Percentiles rank a stretch among this genome's conserved stretches.
Conservation (phyloP, 148 eudicot species). For the Simmondsia chinensis region DNA sequence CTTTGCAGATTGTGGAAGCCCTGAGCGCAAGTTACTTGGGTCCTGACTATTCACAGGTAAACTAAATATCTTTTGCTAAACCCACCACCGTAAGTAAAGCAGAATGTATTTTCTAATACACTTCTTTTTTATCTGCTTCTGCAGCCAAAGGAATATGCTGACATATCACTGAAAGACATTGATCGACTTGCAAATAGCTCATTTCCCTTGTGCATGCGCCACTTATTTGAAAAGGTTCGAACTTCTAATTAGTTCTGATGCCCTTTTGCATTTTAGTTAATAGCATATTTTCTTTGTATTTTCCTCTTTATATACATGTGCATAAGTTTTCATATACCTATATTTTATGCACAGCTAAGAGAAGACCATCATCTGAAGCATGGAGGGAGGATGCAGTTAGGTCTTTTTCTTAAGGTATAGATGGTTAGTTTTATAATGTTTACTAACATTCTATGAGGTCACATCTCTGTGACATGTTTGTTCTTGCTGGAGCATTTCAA, state of each 20-base stretch:
- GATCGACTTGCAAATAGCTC: constrained; percentile 76
- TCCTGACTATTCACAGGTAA: constrained; percentile 86
- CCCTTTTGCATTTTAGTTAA: background rate
- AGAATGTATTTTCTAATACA: constrained; percentile 4
- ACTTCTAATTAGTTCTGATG: background rate
- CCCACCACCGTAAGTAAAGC: background rate
- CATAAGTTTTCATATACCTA: background rate
- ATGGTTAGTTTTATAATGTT: background rate
- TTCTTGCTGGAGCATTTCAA: no score
- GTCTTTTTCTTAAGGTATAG: constrained; percentile 89
- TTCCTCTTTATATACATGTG: background rate
- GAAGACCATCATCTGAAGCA: constrained; percentile 96
- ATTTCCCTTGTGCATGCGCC: constrained; percentile 94
- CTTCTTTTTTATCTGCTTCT: constrained; percentile 7
- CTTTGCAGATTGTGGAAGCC: constrained; percentile 75
- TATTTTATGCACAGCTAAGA: constrained; percentile 53
- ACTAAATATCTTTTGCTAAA: background rate
- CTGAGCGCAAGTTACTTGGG: constrained; percentile 81
- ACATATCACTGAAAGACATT: constrained; percentile 74
- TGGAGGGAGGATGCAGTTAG: constrained; percentile 97
- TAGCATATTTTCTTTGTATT: background rate
- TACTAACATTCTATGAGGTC: no score
- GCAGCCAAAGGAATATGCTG: constrained; percentile 70
- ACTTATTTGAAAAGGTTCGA: constrained; percentile 79
- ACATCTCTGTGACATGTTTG: constrained; percentile 2